These are phyloP conservation scores for Pelargonium australe DNA, from an alignment of 441 rosid genomes.

Conservation along the genomic window DNA sequence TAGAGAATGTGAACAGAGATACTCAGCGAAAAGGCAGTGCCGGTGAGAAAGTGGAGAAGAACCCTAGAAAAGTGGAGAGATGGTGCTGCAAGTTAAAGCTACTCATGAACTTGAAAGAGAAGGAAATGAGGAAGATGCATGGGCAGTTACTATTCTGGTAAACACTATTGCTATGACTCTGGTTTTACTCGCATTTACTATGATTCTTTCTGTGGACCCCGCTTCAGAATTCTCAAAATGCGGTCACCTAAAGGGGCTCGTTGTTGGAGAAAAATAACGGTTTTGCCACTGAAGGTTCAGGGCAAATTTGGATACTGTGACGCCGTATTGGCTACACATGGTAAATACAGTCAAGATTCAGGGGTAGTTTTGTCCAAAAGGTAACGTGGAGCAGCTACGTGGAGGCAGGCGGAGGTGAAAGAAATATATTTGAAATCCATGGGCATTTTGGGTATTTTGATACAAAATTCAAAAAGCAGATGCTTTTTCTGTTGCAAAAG, in stretches of 20 bases:
- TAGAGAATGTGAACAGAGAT: background rate
- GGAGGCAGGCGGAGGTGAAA: background rate
- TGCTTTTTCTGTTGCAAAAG: background rate
- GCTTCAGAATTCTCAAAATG: background rate
- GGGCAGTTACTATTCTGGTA: slow-evolving; percentile 14
- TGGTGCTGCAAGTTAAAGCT: background rate
- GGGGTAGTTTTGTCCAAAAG: background rate
- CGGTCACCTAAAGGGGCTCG: background rate
- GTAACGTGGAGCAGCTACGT: too few species aligned
- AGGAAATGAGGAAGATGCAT: background rate
- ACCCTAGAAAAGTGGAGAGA: background rate
- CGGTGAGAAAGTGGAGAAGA: background rate
- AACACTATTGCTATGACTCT: background rate
- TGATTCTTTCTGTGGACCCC: background rate
- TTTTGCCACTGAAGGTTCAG: background rate
- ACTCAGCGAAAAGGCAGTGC: background rate
- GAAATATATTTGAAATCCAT: background rate
- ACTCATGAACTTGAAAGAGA: background rate
- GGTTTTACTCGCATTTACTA: too few species aligned
- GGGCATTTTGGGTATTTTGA: background rate
- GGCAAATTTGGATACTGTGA: background rate
- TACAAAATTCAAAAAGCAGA: background rate
- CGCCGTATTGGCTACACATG: background rate
- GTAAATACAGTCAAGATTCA: background rate
- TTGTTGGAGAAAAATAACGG: background rate